Evolutionary conservation across 2,329 filamentous ascomycete species (phyloP).

Genomic region (Sporothrix euskadiensis): DNA sequence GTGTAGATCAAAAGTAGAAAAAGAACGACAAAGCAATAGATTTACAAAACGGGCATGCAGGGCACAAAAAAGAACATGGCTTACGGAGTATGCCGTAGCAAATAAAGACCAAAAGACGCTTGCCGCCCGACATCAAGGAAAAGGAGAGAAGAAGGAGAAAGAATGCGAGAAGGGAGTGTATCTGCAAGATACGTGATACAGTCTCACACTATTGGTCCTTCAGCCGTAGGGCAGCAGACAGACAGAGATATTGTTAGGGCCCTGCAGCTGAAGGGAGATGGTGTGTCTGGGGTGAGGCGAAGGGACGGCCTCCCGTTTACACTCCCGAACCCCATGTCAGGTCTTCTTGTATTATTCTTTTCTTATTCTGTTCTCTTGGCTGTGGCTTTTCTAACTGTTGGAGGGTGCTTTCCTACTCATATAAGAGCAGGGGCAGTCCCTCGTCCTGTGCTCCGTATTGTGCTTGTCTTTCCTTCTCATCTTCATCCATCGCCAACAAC

Average conservation of each 20-base stretch:
- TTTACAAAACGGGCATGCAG: not conserved
- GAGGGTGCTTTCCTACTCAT: not conserved
- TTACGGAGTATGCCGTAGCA: not conserved
- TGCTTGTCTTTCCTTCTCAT: not conserved
- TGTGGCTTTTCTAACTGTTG: not conserved
- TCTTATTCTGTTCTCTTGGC: not conserved
- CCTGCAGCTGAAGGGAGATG: not conserved
- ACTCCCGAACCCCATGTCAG: not conserved
- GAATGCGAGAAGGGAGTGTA: not conserved
- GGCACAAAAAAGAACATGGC: not conserved
- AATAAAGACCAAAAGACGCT: constrained; percentile 2
- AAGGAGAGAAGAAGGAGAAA: not conserved
- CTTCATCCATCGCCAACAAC: not conserved
- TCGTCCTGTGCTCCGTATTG: not conserved
- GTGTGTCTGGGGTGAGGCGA: not conserved
- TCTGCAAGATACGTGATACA: not conserved
- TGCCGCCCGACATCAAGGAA: constrained; percentile 1
- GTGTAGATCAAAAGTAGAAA: not conserved
- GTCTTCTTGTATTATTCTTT: not conserved
- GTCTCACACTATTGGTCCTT: not conserved
- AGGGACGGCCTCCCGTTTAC: not conserved
- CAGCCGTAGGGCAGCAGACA: not conserved
- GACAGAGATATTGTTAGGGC: not conserved
- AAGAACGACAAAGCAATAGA: not conserved
- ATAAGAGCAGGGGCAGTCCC: not conserved